Evolutionary conservation across 208 protist genomes (phyloP).

Genomic region (Blastocrithidia nonstop): DNA sequence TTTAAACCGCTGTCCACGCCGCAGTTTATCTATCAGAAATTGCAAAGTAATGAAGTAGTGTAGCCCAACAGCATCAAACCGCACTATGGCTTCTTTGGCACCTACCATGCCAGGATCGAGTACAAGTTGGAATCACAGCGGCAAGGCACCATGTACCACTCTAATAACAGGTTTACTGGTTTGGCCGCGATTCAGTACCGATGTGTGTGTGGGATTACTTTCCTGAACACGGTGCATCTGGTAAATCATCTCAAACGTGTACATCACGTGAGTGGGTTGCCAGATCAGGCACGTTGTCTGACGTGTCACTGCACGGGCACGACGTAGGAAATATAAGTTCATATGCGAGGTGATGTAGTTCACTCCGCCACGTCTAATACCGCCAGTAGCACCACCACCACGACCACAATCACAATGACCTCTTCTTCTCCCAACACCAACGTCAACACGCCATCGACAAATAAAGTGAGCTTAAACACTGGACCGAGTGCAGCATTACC

Average conservation of each 20-base stretch:
- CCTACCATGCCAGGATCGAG: slow-evolving; percentile 40
- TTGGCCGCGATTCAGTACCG: slow-evolving; percentile 36
- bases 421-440: too few relatives aligned
- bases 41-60: too few relatives aligned
- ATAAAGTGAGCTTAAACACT: too few relatives aligned
- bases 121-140: slow-evolving; percentile 23
- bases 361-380: neutral
- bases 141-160: slow-evolving; percentile 9
- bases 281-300: slow-evolving; percentile 18
- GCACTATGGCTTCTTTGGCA: slow-evolving; percentile 43
- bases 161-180: slow-evolving; percentile 19
- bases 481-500: too few relatives aligned
- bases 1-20: too few relatives aligned
- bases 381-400: neutral
- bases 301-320: slow-evolving; percentile 23
- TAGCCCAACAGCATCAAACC: slow-evolving; percentile 7
- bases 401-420: too few relatives aligned
- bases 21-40: too few relatives aligned
- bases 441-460: too few relatives aligned
- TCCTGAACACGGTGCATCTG: slow-evolving; percentile 28
- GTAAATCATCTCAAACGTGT: slow-evolving; percentile 36
- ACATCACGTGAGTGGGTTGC: slow-evolving; percentile 22
- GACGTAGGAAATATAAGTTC: too few relatives aligned
- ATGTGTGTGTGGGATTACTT: slow-evolving; percentile 46
- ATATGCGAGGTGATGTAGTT: neutral